Evolutionary conservation across 768 basidiomycete species (phyloP).

Genomic region (Rickenella mellea): DNA sequence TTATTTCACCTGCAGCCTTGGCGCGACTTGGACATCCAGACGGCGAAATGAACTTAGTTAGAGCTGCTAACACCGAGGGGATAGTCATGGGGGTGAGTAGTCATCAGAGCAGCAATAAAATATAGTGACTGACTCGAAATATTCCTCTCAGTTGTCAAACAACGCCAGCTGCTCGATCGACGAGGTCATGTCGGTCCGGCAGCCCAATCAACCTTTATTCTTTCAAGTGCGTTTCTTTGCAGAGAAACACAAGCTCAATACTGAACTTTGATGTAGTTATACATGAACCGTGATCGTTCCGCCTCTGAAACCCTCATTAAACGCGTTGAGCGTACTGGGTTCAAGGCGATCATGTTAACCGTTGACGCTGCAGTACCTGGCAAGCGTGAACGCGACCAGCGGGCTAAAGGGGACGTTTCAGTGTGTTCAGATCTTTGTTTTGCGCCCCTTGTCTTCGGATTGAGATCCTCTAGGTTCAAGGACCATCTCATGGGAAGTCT

Average conservation of each 20-base stretch:
- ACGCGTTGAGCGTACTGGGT: conserved; percentile 27
- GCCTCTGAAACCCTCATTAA: conserved; percentile 28
- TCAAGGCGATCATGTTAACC: conserved; percentile 38
- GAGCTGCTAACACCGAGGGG: conserved; percentile 31
- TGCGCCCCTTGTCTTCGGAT: neutral
- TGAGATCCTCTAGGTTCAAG: conserved; percentile 5
- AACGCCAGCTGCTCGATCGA: conserved; percentile 24
- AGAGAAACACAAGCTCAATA: neutral
- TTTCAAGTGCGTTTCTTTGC: conserved; percentile 16
- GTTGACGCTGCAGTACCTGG: conserved; percentile 37
- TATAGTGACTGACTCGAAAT: neutral
- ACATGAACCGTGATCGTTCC: conserved; percentile 34
- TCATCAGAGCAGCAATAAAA: neutral
- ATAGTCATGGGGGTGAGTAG: conserved; percentile 36
- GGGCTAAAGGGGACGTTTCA: conserved; percentile 20
- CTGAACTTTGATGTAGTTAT: conserved; percentile 21
- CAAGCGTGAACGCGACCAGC: conserved; percentile 29
- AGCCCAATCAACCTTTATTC: conserved; percentile 17
- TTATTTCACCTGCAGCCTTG: conserved; percentile 31
- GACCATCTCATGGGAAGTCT: conserved; percentile 11
- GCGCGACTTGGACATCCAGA: conserved; percentile 36
- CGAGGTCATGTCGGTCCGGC: conserved; percentile 19
- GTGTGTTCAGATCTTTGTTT: neutral
- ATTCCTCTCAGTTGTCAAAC: conserved; percentile 16
- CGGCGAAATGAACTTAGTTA: conserved; percentile 37